These are phyloP conservation scores for Diaporthe ilicicola DNA, from an alignment of 2,329 filamentous ascomycete species.

Conservation along the genomic window DNA sequence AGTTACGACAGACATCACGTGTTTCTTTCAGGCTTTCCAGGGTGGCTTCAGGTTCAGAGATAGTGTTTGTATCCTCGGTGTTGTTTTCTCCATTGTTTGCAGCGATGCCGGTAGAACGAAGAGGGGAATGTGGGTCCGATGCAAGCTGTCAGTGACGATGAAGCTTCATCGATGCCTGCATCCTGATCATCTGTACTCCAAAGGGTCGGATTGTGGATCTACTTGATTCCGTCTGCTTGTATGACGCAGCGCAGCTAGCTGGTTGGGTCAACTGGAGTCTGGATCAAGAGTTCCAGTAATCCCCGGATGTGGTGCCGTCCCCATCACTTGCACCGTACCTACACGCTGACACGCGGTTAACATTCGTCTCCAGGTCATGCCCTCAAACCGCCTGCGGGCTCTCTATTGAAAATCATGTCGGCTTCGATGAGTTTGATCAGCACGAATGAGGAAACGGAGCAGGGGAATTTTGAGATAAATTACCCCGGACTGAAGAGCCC, in stretches of 20 bases:
- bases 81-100: not conserved
- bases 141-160: not conserved
- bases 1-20: not conserved
- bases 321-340: not conserved
- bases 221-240: not conserved
- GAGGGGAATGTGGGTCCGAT: not conserved
- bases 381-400: too few relatives aligned
- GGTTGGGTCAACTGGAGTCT: not conserved
- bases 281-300: too few relatives aligned
- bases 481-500: too few relatives aligned
- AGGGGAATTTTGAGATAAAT: too few relatives aligned
- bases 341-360: not conserved
- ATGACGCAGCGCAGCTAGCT: not conserved
- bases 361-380: not conserved
- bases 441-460: not conserved
- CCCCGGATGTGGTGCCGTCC: too few relatives aligned
- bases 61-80: too few relatives aligned
- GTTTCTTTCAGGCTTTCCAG: not conserved
- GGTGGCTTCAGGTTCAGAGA: not conserved
- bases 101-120: not conserved
- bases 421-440: not conserved
- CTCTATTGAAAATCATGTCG: not conserved
- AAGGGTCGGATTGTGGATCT: not conserved
- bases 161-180: not conserved
- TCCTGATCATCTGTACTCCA: not conserved